Evolutionary conservation across 164 flowering plant genomes (phyloP), one percentile per base, ranked within the genome.

Genomic region (Cinnamomum chago): DNA sequence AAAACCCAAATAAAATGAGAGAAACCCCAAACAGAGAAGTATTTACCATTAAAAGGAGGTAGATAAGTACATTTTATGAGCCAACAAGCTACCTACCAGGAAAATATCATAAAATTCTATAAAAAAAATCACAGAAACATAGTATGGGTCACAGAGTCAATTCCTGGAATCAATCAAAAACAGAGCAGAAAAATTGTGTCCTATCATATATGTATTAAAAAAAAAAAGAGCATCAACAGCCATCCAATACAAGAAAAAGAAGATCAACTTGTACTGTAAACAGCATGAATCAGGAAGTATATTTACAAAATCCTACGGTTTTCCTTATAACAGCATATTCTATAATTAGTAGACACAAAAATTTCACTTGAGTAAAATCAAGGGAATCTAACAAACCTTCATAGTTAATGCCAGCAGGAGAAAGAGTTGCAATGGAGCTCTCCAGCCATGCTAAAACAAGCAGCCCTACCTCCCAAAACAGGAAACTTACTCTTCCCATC

Each of bases 321-420:
- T 30, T 0, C 35, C 35, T 30, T 30, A 4, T 30, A 30, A 30
- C 17, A 55, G 60, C 60, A 55, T 55, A 55, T 55, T 55, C 60
- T 15, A 55, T 15, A 55, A 55, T 55, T 55, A 55, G n/a, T n/a
- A 55, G n/a, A 14, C 60, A 55, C n/a, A 5, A 20, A 20, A 15
- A 17, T 18, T 25, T 13, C 2, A 2, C 14, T 2, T 1, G 15
- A 58, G 10, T 30, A 12, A 35, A 28, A 58, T 18, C 7, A 58
- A n/a, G 20, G 27, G 51, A 14, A 7, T 2, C 35, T 5, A 55
- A 81, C 89, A 76, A 58, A 94, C 98, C 98, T 94, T 94, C 98
- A 82, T 86, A 91, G 79, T 94, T 94, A 1, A 92, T 76, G 67
- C 98, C 98, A 79, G 90, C 75, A 64, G 98, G 98, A 81, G 98